phyloP scores from a whole-genome alignment of 768 basidiomycete genomes.

The Brasilioporus rufonigricans region DNA sequence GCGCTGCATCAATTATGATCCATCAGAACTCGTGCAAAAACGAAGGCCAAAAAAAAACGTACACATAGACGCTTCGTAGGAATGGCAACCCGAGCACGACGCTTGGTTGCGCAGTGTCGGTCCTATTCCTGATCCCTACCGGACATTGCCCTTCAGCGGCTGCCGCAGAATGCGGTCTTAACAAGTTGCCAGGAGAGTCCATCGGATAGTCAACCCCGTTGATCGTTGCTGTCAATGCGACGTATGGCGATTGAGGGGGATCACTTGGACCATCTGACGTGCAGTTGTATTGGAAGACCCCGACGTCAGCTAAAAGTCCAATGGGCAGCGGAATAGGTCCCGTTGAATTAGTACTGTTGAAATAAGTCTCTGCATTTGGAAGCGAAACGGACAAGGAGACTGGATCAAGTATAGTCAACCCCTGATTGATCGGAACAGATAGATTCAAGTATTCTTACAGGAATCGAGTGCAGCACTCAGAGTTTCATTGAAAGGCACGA shows the following conservation, averaged over 20 bases:
- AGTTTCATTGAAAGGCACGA: slow-evolving; percentile 17
- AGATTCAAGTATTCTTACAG: slow-evolving; percentile 11
- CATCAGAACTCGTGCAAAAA: neutral
- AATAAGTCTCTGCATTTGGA: slow-evolving; percentile 19
- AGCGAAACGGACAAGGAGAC: slow-evolving; percentile 15
- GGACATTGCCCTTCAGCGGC: slow-evolving; percentile 10
- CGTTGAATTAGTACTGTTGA: slow-evolving; percentile 14
- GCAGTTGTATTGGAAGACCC: slow-evolving; percentile 17
- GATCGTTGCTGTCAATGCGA: slow-evolving; percentile 27
- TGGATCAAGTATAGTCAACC: slow-evolving; percentile 1
- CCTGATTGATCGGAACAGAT: neutral
- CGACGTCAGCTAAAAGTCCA: neutral
- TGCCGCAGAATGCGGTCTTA: slow-evolving; percentile 8
- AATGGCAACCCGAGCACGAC: slow-evolving; percentile 27
- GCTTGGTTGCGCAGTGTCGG: slow-evolving; percentile 10
- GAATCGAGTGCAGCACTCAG: slow-evolving; percentile 26
- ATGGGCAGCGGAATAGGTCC: slow-evolving; percentile 23
- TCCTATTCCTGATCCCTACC: slow-evolving; percentile 20
- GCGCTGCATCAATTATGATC: slow-evolving; percentile 15
- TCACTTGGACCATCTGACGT: neutral
- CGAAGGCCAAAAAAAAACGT: neutral
- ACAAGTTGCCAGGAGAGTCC: slow-evolving; percentile 17
- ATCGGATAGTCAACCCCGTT: too few species aligned
- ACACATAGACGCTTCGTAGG: slow-evolving; percentile 33
- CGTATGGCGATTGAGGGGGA: slow-evolving; percentile 18